Conservation (phyloP, 2,329 filamentous ascomycete genomes). For the Xylaria digitata region DNA sequence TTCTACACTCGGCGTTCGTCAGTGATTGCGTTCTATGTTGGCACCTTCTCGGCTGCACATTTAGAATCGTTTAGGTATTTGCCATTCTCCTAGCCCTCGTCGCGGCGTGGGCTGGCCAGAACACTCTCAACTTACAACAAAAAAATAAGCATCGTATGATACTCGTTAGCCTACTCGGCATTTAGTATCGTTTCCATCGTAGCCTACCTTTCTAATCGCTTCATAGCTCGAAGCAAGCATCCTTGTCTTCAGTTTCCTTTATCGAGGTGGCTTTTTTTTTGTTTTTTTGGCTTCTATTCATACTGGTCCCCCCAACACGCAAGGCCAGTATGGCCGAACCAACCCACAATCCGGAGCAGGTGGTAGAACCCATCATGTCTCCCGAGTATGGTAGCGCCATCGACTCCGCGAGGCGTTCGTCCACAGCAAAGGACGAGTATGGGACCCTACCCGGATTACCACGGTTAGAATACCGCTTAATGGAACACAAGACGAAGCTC, state of each 20-base stretch:
- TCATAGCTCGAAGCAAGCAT: background rate
- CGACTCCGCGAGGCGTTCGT: constrained; percentile 25
- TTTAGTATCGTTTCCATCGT: constrained; percentile 1
- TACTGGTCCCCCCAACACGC: background rate
- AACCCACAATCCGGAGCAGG: constrained; percentile 24
- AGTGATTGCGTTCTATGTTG: constrained; percentile 18
- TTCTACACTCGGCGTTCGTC: constrained; percentile 34
- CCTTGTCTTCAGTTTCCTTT: background rate
- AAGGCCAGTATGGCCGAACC: constrained; percentile 33
- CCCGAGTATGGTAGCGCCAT: constrained; percentile 36
- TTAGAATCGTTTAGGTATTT: background rate
- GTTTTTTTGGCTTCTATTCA: background rate
- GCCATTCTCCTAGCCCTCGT: background rate
- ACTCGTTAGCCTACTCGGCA: background rate
- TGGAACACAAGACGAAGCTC: constrained; percentile 56
- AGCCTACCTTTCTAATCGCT: background rate
- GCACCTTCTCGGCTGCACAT: constrained; percentile 10
- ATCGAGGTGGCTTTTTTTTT: background rate
- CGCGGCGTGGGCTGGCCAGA: constrained; percentile 5
- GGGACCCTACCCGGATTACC: constrained; percentile 44
- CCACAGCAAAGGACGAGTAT: constrained; percentile 35
- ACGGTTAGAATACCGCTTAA: constrained; percentile 53
- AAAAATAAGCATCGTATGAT: background rate
- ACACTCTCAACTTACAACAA: constrained; percentile 10
- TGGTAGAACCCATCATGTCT: constrained; percentile 11